A percentile compares a stretch with the other conserved stretches of the same genome.
phyloP scores from a whole-genome alignment of 805 yeast species.

The Pichia exigua region DNA sequence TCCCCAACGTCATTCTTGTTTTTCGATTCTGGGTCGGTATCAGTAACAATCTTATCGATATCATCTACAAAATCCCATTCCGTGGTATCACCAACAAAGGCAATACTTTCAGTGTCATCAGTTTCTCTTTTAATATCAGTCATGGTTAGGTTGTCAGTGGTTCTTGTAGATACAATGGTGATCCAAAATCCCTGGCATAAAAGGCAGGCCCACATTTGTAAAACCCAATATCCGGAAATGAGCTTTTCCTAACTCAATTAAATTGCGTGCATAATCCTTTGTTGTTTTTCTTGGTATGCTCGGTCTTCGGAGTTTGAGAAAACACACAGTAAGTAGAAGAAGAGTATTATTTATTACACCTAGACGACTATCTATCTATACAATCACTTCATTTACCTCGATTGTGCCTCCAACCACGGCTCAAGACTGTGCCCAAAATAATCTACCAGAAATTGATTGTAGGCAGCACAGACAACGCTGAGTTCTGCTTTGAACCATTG shows the following conservation, averaged over 20 bases:
- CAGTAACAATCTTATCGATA: neutral
- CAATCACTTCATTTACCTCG: neutral
- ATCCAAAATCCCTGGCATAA: neutral
- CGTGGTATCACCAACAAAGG: neutral
- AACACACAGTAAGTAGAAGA: too few species aligned
- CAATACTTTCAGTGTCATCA: neutral
- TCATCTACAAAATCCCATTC: neutral
- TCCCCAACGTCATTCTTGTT: too few species aligned
- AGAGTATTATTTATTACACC: too few species aligned
- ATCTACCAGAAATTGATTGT: constrained; percentile 5
- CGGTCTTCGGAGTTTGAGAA: neutral
- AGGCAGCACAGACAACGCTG: constrained; percentile 14
- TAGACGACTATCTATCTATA: neutral
- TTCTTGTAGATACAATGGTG: neutral
- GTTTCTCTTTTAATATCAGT: neutral
- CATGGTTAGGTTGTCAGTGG: neutral
- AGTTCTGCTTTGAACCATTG: constrained; percentile 26
- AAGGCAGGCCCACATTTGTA: neutral
- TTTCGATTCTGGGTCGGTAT: neutral
- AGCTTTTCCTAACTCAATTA: neutral
- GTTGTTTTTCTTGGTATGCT: neutral
- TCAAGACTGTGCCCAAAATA: constrained; percentile 5
- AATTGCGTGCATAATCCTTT: neutral
- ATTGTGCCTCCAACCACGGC: constrained; percentile 5
- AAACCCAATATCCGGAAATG: neutral